These are phyloP conservation scores for Rubia tinctorum DNA, from an alignment of 305 asterid genomes.

Conservation along the genomic window DNA sequence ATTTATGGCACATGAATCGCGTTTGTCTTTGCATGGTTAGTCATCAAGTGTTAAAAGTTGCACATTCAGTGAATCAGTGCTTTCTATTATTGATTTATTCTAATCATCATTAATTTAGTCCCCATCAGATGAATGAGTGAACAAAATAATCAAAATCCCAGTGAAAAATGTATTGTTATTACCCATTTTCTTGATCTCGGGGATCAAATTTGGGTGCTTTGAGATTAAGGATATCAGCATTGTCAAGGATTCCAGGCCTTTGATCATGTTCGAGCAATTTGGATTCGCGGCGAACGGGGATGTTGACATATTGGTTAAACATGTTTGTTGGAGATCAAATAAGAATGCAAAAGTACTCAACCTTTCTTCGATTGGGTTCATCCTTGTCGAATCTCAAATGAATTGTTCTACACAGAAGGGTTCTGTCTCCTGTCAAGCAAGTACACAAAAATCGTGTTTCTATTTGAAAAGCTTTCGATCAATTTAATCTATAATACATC, in stretches of 20 bases:
- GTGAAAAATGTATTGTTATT: not conserved
- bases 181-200: not conserved
- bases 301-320: conserved; percentile 19
- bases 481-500: conserved; percentile 20
- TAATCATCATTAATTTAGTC: not conserved
- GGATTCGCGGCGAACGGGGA: conserved; percentile 25
- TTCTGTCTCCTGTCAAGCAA: conserved; percentile 30
- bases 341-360: conserved; percentile 17
- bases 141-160: not conserved
- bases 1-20: conserved; percentile 12
- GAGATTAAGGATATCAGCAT: conserved; percentile 30
- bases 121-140: not conserved
- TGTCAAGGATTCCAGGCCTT: conserved; percentile 25
- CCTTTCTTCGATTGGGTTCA: conserved; percentile 34
- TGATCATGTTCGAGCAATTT: conserved; percentile 29
- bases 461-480: conserved; percentile 21
- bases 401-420: conserved; percentile 20
- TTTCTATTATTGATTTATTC: no score
- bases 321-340: conserved; percentile 22
- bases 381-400: conserved; percentile 26
- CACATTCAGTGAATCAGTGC: no score
- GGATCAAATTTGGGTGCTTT: conserved; percentile 12
- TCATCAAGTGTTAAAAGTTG: no score
- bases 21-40: no score
- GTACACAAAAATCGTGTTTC: conserved; percentile 18